These are phyloP conservation scores for Populus alba DNA, from an alignment of 345 rosid genomes.

Conservation along the genomic window DNA sequence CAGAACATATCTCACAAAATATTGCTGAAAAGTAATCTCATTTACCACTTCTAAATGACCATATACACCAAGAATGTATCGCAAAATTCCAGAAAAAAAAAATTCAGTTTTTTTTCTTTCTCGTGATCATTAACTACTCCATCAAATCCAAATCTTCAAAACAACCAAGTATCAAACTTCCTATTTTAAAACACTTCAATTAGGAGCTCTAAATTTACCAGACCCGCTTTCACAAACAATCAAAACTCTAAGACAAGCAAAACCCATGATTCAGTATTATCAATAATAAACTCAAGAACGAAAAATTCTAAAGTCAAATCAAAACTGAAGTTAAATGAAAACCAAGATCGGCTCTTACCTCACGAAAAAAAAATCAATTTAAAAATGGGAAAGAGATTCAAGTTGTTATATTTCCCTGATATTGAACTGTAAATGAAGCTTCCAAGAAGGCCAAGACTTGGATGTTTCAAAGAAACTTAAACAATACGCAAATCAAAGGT, in stretches of 20 bases:
- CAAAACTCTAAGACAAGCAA: background rate
- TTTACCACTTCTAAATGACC: background rate
- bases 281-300: background rate
- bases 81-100: background rate
- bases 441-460: background rate
- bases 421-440: background rate
- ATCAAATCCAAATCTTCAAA: constrained; percentile 2
- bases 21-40: background rate
- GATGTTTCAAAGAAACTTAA: background rate
- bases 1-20: background rate
- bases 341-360: constrained; percentile 15
- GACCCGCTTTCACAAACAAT: background rate
- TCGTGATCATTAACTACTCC: background rate
- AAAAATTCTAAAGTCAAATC: background rate
- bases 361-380: background rate
- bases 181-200: background rate
- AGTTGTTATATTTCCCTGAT: background rate
- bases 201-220: background rate
- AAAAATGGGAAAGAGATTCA: background rate
- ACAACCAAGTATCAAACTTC: background rate
- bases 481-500: background rate
- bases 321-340: background rate
- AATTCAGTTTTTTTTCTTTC: no score
- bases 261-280: background rate
- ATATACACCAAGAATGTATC: background rate